Percentiles rank a stretch among this genome's conserved stretches.
phyloP scores from a whole-genome alignment of 257 asterid species.

The Striga asiatica region DNA sequence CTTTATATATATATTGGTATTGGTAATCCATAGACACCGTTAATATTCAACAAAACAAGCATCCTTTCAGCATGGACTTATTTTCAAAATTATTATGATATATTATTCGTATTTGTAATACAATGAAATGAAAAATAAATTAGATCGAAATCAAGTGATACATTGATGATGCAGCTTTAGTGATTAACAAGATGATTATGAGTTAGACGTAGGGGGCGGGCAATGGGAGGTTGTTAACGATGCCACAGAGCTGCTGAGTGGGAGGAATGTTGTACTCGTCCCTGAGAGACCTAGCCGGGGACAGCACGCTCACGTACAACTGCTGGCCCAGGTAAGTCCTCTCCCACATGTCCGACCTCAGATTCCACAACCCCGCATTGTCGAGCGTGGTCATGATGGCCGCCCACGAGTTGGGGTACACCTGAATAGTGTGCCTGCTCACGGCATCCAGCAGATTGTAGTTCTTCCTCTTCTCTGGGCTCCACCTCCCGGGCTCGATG shows the following conservation, averaged over 20 bases:
- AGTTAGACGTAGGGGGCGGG: constrained; percentile 24
- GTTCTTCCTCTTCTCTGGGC: constrained; percentile 43
- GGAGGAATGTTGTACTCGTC: constrained; percentile 39
- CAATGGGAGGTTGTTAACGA: constrained; percentile 26
- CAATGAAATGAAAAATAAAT: too few relatives aligned
- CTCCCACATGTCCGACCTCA: constrained; percentile 51
- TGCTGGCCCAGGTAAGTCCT: constrained; percentile 45
- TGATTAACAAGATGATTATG: too few relatives aligned
- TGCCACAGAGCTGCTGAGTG: constrained; percentile 31
- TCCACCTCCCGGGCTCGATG: constrained; percentile 47
- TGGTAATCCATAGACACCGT: too few relatives aligned
- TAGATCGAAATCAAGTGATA: too few relatives aligned
- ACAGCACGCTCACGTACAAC: constrained; percentile 37
- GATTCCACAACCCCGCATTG: constrained; percentile 53
- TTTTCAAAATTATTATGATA: too few relatives aligned
- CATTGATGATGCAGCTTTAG: too few relatives aligned
- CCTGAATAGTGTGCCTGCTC: constrained; percentile 51
- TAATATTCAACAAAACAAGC: too few relatives aligned
- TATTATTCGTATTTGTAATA: too few relatives aligned
- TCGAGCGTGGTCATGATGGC: constrained; percentile 41
- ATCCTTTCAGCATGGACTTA: too few relatives aligned
- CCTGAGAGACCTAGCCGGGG: constrained; percentile 32
- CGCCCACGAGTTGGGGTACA: constrained; percentile 54
- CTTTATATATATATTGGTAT: too few relatives aligned
- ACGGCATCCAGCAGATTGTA: constrained; percentile 35